Conservation (phyloP, 345 rosid species). For the Gossypium stocksii region DNA sequence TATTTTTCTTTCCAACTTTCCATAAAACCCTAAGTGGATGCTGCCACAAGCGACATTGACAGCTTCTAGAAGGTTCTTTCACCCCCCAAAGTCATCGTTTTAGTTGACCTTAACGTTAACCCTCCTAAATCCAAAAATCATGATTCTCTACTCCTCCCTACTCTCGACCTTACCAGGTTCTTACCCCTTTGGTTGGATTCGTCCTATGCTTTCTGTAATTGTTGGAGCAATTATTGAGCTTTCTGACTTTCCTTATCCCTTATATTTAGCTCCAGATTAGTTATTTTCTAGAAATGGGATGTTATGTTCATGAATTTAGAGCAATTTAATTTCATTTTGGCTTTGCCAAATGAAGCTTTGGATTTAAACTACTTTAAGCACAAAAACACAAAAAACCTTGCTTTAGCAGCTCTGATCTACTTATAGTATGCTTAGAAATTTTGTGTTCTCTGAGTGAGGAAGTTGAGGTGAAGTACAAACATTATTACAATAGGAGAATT, state of each 20-base stretch:
- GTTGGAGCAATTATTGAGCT: background rate
- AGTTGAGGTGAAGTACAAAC: background rate
- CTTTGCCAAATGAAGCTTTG: background rate
- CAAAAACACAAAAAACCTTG: background rate
- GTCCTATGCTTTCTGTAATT: background rate
- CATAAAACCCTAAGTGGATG: conserved; percentile 45
- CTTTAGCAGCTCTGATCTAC: background rate
- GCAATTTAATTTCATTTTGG: background rate
- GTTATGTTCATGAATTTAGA: background rate
- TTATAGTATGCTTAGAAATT: background rate
- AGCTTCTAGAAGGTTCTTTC: conserved; percentile 20
- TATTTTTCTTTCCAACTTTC: background rate
- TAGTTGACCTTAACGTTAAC: conserved; percentile 88
- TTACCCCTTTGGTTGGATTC: background rate
- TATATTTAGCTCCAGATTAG: background rate
- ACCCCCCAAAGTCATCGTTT: conserved; percentile 52
- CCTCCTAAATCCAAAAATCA: conserved; percentile 69
- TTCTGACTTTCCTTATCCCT: background rate
- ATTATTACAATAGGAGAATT: background rate
- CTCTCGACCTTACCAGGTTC: conserved; percentile 36
- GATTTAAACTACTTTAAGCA: background rate
- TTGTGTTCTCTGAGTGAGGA: background rate
- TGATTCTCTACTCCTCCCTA: conserved; percentile 32
- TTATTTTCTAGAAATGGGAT: background rate
- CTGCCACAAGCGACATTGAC: conserved; percentile 9